Evolutionary conservation across 495 filamentous ascomycete genomes (phyloP).

Genomic region (Trichoderma parareesei): DNA sequence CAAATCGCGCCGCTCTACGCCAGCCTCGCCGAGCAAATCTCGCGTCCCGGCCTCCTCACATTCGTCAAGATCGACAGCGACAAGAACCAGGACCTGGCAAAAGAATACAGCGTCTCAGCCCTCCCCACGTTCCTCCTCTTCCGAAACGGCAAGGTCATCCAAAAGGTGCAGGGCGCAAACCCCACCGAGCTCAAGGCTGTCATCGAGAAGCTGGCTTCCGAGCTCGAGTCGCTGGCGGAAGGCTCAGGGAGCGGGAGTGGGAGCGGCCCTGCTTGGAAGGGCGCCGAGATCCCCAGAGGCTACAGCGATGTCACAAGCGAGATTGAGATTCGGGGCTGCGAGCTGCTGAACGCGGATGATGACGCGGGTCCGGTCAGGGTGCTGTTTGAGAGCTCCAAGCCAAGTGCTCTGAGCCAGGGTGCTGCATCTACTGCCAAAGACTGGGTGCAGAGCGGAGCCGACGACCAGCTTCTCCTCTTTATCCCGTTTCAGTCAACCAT

Average conservation of each 20-base stretch:
- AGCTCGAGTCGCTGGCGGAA: conserved; percentile 50
- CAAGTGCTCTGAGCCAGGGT: conserved; percentile 53
- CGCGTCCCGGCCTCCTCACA: conserved; percentile 44
- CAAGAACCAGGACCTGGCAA: conserved; percentile 45
- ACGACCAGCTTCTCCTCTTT: conserved; percentile 94
- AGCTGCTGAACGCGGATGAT: conserved; percentile 77
- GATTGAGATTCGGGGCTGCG: conserved; percentile 69
- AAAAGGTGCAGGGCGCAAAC: conserved; percentile 75
- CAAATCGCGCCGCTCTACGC: conserved; percentile 60
- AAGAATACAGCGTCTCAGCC: conserved; percentile 46
- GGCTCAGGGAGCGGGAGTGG: conserved; percentile 35
- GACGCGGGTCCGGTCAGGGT: conserved; percentile 57
- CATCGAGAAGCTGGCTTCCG: conserved; percentile 63
- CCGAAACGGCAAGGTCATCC: conserved; percentile 60
- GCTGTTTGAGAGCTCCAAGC: conserved; percentile 65
- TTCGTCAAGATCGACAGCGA: conserved; percentile 60
- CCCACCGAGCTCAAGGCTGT: conserved; percentile 57
- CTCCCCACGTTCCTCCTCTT: conserved; percentile 89
- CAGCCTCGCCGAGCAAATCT: conserved; percentile 45
- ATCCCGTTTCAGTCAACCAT: conserved; percentile 81
- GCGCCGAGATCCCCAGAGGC: conserved; percentile 63
- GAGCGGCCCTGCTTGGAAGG: conserved; percentile 54
- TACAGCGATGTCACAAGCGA: conserved; percentile 78
- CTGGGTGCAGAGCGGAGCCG: conserved; percentile 98
- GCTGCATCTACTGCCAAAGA: conserved; percentile 53